phyloP scores from a whole-genome alignment of 2,329 filamentous ascomycete species.

The Cladosporium sp. region DNA sequence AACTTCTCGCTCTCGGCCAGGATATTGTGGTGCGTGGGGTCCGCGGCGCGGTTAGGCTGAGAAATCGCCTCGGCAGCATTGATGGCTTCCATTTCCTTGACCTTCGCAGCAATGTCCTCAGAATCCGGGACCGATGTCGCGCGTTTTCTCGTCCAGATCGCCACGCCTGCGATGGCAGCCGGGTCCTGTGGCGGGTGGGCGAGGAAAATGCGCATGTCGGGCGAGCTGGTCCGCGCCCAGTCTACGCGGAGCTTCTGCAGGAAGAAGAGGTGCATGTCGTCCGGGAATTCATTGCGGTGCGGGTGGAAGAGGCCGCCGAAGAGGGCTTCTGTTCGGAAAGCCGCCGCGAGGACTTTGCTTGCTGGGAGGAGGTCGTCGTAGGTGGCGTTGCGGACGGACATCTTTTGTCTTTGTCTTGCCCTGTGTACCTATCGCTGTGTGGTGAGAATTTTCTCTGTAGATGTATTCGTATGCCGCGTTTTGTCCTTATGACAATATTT shows the following conservation, averaged over 20 bases:
- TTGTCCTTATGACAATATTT: not conserved
- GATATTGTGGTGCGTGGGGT: slow-evolving; percentile 21
- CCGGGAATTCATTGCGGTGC: slow-evolving; percentile 26
- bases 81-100: slow-evolving; percentile 22
- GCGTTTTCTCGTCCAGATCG: slow-evolving; percentile 29
- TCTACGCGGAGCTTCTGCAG: slow-evolving; percentile 26
- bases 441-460: not conserved
- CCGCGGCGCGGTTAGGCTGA: slow-evolving; percentile 30
- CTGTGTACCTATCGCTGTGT: not conserved
- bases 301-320: slow-evolving; percentile 31
- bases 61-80: slow-evolving; percentile 27
- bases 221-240: slow-evolving; percentile 11
- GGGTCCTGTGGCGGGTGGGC: slow-evolving; percentile 21
- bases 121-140: slow-evolving; percentile 1
- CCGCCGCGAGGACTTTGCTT: slow-evolving; percentile 27
- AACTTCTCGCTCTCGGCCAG: slow-evolving; percentile 24
- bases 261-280: slow-evolving; percentile 31
- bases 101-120: slow-evolving; percentile 14
- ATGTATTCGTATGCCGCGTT: not conserved
- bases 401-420: slow-evolving; percentile 14
- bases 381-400: slow-evolving; percentile 30
- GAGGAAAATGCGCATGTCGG: slow-evolving; percentile 24
- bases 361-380: slow-evolving; percentile 31
- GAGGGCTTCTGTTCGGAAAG: slow-evolving; percentile 31
- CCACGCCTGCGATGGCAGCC: slow-evolving; percentile 26